phyloP scores from a whole-genome alignment of 2,329 filamentous ascomycete genomes.

The Ophiostoma perfectum region DNA sequence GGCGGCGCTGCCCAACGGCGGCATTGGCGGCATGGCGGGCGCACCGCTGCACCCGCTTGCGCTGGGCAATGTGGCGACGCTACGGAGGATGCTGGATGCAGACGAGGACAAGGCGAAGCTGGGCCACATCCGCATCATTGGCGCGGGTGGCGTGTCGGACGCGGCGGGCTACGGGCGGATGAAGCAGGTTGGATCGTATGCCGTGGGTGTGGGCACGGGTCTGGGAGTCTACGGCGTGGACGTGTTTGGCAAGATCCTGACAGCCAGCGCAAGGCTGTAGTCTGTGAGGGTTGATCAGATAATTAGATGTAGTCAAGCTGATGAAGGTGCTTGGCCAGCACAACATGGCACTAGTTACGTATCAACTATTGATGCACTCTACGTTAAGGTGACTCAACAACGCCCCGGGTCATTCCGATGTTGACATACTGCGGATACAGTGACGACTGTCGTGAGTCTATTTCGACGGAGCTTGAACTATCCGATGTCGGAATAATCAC shows the following conservation, averaged over 20 bases:
- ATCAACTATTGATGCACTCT: no score
- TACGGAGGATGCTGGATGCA: slow-evolving; percentile 55
- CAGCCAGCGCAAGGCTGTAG: not conserved
- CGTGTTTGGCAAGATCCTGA: slow-evolving; percentile 57
- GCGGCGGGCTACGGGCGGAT: slow-evolving; percentile 58
- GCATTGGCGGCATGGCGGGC: slow-evolving; percentile 67
- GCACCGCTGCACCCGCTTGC: slow-evolving; percentile 67
- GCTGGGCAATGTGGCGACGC: slow-evolving; percentile 66
- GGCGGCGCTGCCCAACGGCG: slow-evolving; percentile 49
- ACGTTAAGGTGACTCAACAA: no score
- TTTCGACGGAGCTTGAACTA: not conserved
- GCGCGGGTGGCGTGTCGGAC: slow-evolving; percentile 67
- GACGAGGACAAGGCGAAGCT: slow-evolving; percentile 37
- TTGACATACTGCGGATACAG: no score
- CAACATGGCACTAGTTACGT: no score
- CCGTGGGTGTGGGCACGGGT: slow-evolving; percentile 65
- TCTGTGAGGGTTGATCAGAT: no score
- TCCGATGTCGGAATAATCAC: not conserved
- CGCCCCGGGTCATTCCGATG: no score
- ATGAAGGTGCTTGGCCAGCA: no score
- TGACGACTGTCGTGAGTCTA: no score
- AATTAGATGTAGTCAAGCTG: no score
- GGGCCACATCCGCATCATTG: slow-evolving; percentile 57
- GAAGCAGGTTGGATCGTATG: slow-evolving; percentile 58
- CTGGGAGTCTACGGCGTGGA: slow-evolving; percentile 57